Base-by-base conservation (phyloP, 2,329 filamentous ascomycete genomes). In the Neobulgaria alba region DNA sequence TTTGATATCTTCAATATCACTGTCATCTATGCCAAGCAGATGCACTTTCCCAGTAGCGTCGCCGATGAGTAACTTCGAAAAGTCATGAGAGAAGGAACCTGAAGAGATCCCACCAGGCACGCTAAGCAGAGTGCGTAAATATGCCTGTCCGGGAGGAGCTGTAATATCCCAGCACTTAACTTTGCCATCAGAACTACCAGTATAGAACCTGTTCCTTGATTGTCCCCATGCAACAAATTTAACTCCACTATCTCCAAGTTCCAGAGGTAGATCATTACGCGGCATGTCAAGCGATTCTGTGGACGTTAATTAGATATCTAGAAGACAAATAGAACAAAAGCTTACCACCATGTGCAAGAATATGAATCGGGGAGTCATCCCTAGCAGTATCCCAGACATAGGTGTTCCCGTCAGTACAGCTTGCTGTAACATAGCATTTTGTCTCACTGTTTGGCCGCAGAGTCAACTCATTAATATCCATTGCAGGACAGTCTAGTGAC, bases 121-220 rank as follows among this genome's bases (percentile, higher is more conserved):
- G 43, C 72, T 66, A 1, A 80, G 61, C 1, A 81, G 59, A 37
- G 71, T 65, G 16, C 71, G 67, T 4, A 80, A 63, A 33, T 73
- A 65, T 0, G 66, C 71, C 38, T 62, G 56, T 19, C 48, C 59
- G 37, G 36, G 53, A 33, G 64, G 63, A 31, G 47, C 49, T 8
- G 72, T 69, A 7, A 81, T 60, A 46, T 80, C 75, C 77, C 77
- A 82, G 2, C 75, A 73, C 45, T 76, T 79, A 12, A 82, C 65
- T 0, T 72, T 64, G 1, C 77, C 77, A 45, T 82, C 77, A 1
- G 77, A 79, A 0, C 73, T 75, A 1, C 77, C 77, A 0, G 76
- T 80, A 48, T 81, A 82, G 32, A 82, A 67, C 0, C 76, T 67
- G 40, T 77, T 72, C 0, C 64, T 57, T 0, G 69, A 72, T 12